These are phyloP conservation scores for Canariomyces notabilis DNA, from an alignment of 2,329 filamentous ascomycete genomes.

Conservation along the genomic window DNA sequence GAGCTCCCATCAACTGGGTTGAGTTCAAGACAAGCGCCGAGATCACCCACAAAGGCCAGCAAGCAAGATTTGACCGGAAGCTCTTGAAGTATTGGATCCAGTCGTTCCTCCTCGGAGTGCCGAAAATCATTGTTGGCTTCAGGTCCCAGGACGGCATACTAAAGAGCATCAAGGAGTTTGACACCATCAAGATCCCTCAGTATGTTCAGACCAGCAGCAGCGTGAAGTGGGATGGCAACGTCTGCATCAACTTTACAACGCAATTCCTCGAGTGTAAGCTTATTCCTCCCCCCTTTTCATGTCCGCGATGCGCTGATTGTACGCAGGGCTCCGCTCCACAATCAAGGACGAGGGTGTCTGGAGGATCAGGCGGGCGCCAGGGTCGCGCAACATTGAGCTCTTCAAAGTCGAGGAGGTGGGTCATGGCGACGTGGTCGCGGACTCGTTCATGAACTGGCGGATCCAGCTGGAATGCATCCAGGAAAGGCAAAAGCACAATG, in stretches of 20 bases:
- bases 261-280: slow-evolving; percentile 69
- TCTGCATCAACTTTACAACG: slow-evolving; percentile 86
- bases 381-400: slow-evolving; percentile 64
- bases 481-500: slow-evolving; percentile 1
- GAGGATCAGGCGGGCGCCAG: slow-evolving; percentile 65
- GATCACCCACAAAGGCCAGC: slow-evolving; percentile 62
- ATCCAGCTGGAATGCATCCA: slow-evolving; percentile 45
- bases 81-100: slow-evolving; percentile 96
- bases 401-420: slow-evolving; percentile 68
- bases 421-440: slow-evolving; percentile 69
- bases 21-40: slow-evolving; percentile 88
- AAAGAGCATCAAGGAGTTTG: slow-evolving; percentile 67
- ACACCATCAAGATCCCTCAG: slow-evolving; percentile 72
- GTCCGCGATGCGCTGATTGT: slow-evolving; percentile 17
- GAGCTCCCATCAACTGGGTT: slow-evolving; percentile 79
- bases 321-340: slow-evolving; percentile 55
- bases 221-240: slow-evolving; percentile 81
- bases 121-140: slow-evolving; percentile 87
- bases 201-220: slow-evolving; percentile 64
- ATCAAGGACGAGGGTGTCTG: slow-evolving; percentile 72
- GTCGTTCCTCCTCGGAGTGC: slow-evolving; percentile 88
- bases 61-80: slow-evolving; percentile 78
- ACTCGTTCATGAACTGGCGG: slow-evolving; percentile 72
- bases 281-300: background rate
- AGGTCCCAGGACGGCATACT: slow-evolving; percentile 69